These are phyloP conservation scores for Ceratobasidium sp. DNA, from an alignment of 1,284 basidiomycete species.

Conservation along the genomic window DNA sequence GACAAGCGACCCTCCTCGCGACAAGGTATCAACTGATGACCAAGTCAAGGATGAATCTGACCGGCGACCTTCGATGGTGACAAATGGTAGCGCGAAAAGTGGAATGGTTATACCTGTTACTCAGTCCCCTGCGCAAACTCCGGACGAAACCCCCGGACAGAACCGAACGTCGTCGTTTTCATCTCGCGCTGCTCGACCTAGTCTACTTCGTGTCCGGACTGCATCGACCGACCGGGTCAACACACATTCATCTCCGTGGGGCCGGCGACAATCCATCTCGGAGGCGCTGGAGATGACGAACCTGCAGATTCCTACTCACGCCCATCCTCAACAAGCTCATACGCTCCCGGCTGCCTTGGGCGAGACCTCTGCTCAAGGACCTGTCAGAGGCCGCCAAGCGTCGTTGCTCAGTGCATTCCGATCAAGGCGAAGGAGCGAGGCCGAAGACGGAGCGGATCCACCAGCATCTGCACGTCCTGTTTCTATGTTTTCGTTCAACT, in stretches of 20 bases:
- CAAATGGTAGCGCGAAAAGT: conserved; percentile 16
- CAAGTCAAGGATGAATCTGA: not conserved
- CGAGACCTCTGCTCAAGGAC: not conserved
- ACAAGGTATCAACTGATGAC: not conserved
- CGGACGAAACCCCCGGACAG: not conserved
- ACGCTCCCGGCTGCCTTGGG: not conserved
- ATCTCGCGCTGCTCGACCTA: conserved; percentile 16
- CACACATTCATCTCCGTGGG: not conserved
- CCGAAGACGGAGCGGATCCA: not conserved
- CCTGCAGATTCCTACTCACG: not conserved
- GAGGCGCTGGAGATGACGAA: conserved; percentile 26
- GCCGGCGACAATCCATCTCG: conserved; percentile 10
- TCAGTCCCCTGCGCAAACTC: conserved; percentile 5
- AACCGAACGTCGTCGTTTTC: conserved; percentile 7
- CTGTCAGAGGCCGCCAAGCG: not conserved
- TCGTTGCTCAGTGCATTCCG: conserved; percentile 16
- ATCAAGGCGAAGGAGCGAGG: not conserved
- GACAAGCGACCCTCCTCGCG: not conserved
- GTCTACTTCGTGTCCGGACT: conserved; percentile 12
- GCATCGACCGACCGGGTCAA: not conserved
- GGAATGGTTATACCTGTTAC: conserved; percentile 2
- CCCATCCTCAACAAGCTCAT: not conserved
- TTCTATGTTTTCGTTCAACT: conserved; percentile 7
- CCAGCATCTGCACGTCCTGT: not conserved
- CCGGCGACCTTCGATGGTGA: not conserved